These are phyloP conservation scores for Scorias spongiosa DNA, from an alignment of 2,329 filamentous ascomycete genomes.

Conservation along the genomic window DNA sequence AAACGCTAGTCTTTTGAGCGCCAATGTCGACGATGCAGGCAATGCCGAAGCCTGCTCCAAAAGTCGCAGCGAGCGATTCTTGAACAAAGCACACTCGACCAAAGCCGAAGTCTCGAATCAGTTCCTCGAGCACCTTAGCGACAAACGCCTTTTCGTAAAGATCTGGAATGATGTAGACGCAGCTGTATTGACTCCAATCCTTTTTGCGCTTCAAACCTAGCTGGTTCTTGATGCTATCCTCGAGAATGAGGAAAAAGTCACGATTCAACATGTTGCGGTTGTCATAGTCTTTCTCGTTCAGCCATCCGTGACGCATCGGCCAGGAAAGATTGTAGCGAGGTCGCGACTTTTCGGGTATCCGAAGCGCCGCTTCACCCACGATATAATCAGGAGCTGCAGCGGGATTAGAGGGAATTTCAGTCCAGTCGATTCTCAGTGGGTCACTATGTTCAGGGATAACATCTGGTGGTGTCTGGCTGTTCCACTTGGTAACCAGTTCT, in stretches of 20 bases:
- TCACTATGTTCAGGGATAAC: constrained; percentile 91
- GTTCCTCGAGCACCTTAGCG: constrained; percentile 65
- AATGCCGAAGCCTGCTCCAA: constrained; percentile 85
- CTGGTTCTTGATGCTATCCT: constrained; percentile 75
- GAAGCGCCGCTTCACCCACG: constrained; percentile 64
- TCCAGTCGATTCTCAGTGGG: constrained; percentile 88
- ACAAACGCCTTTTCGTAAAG: constrained; percentile 92
- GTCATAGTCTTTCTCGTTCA: constrained; percentile 80
- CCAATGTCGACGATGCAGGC: constrained; percentile 93
- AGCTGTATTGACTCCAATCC: constrained; percentile 81
- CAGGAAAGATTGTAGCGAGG: constrained; percentile 87
- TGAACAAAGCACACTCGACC: constrained; percentile 85
- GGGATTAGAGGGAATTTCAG: constrained; percentile 51
- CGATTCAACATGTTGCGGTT: constrained; percentile 68
- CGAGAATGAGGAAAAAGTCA: constrained; percentile 75
- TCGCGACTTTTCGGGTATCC: constrained; percentile 76
- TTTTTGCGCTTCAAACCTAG: constrained; percentile 62
- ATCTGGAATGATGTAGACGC: constrained; percentile 93
- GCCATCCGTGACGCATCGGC: constrained; percentile 73
- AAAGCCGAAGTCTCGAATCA: constrained; percentile 82
- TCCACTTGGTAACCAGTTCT: constrained; percentile 89
- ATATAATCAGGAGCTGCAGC: constrained; percentile 58
- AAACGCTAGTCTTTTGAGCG: constrained; percentile 92
- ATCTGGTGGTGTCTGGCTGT: constrained; percentile 68
- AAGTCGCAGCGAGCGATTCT: constrained; percentile 86